A percentile compares a stretch with the other conserved stretches of the same genome.
Conservation (phyloP, 2,329 filamentous ascomycete species). For the Microsporum canis region DNA sequence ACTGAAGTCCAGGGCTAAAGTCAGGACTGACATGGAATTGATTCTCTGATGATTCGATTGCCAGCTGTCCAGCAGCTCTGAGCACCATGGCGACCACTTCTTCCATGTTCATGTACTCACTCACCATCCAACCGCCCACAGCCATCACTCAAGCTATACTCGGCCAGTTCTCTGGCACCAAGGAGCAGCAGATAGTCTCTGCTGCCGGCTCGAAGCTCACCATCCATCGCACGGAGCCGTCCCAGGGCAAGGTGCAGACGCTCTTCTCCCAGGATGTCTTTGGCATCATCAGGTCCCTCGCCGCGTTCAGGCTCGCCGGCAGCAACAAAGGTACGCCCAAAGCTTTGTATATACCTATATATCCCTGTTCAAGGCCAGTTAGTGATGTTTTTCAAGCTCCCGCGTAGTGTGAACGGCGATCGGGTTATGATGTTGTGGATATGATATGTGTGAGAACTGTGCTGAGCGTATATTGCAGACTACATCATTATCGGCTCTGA, state of each 20-base stretch:
- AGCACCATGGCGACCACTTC: conserved; percentile 84
- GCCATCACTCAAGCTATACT: conserved; percentile 82
- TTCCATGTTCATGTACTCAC: conserved; percentile 95
- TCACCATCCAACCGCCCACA: conserved; percentile 88
- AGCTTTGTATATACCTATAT: conserved; percentile 8
- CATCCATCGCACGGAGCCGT: conserved; percentile 73
- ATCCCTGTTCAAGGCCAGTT: conserved; percentile 40
- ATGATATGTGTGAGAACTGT: conserved; percentile 21
- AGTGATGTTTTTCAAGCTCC: conserved; percentile 57
- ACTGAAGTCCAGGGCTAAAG: too few relatives aligned
- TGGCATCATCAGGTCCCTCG: conserved; percentile 82
- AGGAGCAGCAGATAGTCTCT: conserved; percentile 94
- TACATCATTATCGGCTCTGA: conserved; percentile 93
- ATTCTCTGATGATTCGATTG: background rate
- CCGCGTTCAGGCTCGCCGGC: conserved; percentile 82
- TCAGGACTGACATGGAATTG: background rate
- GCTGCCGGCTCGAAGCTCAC: conserved; percentile 83
- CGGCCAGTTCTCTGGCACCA: conserved; percentile 90
- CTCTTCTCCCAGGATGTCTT: conserved; percentile 89
- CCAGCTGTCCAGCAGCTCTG: background rate
- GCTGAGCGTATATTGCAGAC: conserved; percentile 50
- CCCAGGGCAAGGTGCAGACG: conserved; percentile 74
- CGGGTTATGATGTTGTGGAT: background rate
- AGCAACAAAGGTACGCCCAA: conserved; percentile 77
- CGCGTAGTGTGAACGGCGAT: conserved; percentile 37